Percentiles rank a stretch among this genome's conserved stretches.
Conservation (phyloP, 2,329 filamentous ascomycete genomes). For the Trichophyton mentagrophytes region DNA sequence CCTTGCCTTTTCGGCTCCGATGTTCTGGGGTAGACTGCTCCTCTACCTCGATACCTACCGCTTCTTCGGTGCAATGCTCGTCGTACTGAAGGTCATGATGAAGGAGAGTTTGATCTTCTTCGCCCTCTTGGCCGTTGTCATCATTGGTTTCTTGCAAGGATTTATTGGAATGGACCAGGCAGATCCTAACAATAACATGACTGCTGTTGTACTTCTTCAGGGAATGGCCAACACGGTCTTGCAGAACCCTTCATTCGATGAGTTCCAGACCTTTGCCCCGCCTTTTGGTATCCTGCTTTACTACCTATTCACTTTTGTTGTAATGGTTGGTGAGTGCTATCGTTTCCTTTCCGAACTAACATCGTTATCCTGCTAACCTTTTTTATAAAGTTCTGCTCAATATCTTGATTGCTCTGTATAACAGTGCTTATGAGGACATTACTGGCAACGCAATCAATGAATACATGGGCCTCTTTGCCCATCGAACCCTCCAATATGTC, state of each 20-base stretch:
- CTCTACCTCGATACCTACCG: slow-evolving; percentile 86
- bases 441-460: slow-evolving; percentile 89
- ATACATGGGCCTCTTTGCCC: slow-evolving; percentile 81
- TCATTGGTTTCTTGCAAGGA: slow-evolving; percentile 71
- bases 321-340: slow-evolving; percentile 55
- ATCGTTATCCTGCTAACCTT: neutral
- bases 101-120: slow-evolving; percentile 94
- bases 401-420: slow-evolving; percentile 93
- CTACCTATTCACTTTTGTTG: slow-evolving; percentile 93
- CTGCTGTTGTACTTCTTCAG: slow-evolving; percentile 31
- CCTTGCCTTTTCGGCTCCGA: slow-evolving; percentile 78
- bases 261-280: slow-evolving; percentile 79
- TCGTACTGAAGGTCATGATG: slow-evolving; percentile 92
- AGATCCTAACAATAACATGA: slow-evolving; percentile 50
- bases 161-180: slow-evolving; percentile 84
- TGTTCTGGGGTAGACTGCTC: slow-evolving; percentile 92
- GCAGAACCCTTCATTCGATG: slow-evolving; percentile 78
- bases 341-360: neutral
- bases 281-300: slow-evolving; percentile 93
- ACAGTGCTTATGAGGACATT: slow-evolving; percentile 90
- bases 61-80: slow-evolving; percentile 97
- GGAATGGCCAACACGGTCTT: slow-evolving; percentile 77
- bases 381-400: slow-evolving; percentile 60
- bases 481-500: slow-evolving; percentile 94
- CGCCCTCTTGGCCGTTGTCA: slow-evolving; percentile 69